phyloP scores from a whole-genome alignment of 352 stramenopile species.

The Phytophthora colocasiae region DNA sequence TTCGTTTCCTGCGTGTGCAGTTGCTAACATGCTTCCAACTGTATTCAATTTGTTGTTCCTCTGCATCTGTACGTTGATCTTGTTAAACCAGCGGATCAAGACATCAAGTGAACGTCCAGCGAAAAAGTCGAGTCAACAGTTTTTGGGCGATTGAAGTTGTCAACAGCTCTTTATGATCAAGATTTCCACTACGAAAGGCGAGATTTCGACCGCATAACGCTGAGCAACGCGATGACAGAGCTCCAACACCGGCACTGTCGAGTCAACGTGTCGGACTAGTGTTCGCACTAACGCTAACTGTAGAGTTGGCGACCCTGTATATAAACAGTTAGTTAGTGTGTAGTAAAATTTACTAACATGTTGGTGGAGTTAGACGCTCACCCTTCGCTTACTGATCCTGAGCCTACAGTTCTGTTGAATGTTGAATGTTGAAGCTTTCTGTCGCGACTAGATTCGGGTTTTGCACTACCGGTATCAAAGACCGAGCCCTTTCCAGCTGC shows the following conservation, averaged over 20 bases:
- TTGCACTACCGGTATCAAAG: no score
- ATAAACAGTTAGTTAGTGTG: no score
- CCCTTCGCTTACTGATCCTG: no score
- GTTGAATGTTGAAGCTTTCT: no score
- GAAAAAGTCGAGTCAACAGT: conserved; percentile 35
- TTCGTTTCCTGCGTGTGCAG: conserved; percentile 27
- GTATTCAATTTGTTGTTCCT: conserved; percentile 7
- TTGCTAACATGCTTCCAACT: conserved; percentile 18
- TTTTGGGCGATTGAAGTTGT: conserved; percentile 16
- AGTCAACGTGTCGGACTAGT: no score
- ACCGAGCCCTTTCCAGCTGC: no score
- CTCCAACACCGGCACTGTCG: conserved; percentile 27
- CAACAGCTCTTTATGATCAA: conserved; percentile 21
- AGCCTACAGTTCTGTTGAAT: no score
- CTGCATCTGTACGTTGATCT: conserved; percentile 2
- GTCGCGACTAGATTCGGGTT: no score
- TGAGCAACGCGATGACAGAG: conserved; percentile 21
- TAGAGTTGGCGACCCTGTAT: no score
- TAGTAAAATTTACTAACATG: no score
- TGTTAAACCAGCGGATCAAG: conserved; percentile 31
- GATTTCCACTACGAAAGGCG: background rate
- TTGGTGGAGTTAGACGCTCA: no score
- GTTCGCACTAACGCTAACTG: no score
- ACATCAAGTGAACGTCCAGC: conserved; percentile 19
- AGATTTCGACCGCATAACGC: conserved; percentile 18